Base-by-base conservation (phyloP, 2,329 filamentous ascomycete genomes). In the Byssoonygena ceratinophila region DNA sequence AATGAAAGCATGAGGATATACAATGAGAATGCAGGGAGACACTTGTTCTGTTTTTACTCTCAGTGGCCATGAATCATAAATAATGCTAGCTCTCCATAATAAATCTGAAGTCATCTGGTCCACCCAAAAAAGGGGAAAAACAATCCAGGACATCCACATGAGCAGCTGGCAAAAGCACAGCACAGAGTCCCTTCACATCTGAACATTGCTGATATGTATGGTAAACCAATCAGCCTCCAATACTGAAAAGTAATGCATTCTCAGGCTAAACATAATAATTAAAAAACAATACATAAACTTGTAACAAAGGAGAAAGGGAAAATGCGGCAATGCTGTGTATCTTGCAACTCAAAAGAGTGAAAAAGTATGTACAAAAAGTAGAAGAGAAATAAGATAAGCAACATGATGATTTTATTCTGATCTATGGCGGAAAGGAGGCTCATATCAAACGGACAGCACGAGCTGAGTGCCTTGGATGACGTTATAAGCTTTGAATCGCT, bases 401-500 rank as follows among this genome's bases (percentile, higher is more conserved):
- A 4, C 14, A 37, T 16, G 7, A n/a, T 43, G 22, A 14, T 37
- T 48, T 51, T 4, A 9, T 47, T 47, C 47, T 36, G 22, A 37
- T 9, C 23, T 12, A n/a, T 37, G 18, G 3, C 25, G 48, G 27
- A 29, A 37, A 29, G 18, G 20, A 2, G 14, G 37, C 8, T 27
- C 4, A 22, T 40, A 55, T 61, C 54, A 88, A 62, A 87, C 74
- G 56, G 85, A 89, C 62, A 90, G 75, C 64, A 90, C 84, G 67
- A 87, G 87, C 63, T 76, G 74, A 50, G 71, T 66, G 55, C 74
- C 70, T 61, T 72, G 67, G 44, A 68, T 69, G 58, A 73, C 65
- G 51, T 70, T 71, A 63, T 86, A 85, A 66, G 82, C 82, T 61
- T 78, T 80, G 62, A 83, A 85, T 70, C 87, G 89, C 64, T 87